A percentile compares a stretch with the other conserved stretches of the same genome.
phyloP scores from a whole-genome alignment of 331 rosid species.

The Arachis monticola region DNA sequence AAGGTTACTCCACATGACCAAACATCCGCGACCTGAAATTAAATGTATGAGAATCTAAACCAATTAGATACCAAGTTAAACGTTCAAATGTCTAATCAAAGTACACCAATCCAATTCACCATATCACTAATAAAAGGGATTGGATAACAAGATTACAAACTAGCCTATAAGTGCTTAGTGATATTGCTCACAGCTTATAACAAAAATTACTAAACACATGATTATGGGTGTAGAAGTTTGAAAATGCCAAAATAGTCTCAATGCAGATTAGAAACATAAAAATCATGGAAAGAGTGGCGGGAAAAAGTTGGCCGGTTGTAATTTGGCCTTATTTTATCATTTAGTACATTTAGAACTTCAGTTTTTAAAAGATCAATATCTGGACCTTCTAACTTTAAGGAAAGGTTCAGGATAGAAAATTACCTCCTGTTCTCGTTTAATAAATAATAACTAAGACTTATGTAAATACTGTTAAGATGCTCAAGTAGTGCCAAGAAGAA shows the following conservation, averaged over 20 bases:
- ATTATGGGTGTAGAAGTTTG: too few species aligned
- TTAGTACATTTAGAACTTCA: background rate
- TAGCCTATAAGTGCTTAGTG: conserved; percentile 2
- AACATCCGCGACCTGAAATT: conserved; percentile 83
- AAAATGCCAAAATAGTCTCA: background rate
- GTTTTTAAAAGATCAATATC: background rate
- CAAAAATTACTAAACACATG: background rate
- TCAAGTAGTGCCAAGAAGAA: conserved; percentile 19
- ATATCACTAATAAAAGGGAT: background rate
- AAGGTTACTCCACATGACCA: conserved; percentile 99
- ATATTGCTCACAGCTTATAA: conserved; percentile 4
- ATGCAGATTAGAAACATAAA: background rate
- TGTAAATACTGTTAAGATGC: conserved; percentile 14
- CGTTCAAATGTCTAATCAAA: background rate
- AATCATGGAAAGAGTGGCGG: conserved; percentile 4
- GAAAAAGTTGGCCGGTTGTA: background rate
- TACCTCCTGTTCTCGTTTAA: conserved; percentile 5
- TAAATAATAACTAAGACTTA: background rate
- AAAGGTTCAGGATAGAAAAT: conserved; percentile 11
- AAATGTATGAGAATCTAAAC: conserved; percentile 31
- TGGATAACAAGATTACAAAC: conserved; percentile 2
- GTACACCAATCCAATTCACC: conserved; percentile 2
- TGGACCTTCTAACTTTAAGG: background rate
- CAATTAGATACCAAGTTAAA: conserved; percentile 11
- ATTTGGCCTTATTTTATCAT: background rate